These are phyloP conservation scores for Chaetothyriales sp. DNA, from an alignment of 2,329 filamentous ascomycete genomes.

Conservation along the genomic window DNA sequence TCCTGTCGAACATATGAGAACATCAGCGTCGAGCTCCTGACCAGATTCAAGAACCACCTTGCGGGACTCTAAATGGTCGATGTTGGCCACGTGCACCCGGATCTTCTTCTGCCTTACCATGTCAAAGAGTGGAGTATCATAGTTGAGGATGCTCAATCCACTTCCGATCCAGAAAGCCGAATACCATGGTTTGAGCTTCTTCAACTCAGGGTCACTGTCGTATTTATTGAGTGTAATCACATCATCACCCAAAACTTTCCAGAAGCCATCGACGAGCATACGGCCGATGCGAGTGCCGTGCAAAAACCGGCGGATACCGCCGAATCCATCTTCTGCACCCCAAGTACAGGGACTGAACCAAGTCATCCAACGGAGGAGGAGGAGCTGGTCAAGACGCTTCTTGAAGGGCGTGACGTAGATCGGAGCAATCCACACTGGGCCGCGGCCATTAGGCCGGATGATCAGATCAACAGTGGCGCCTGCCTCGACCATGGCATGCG, in stretches of 20 bases:
- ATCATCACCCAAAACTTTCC: conserved; percentile 38
- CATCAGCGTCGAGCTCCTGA: conserved; percentile 33
- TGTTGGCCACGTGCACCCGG: conserved; percentile 41
- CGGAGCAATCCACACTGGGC: conserved; percentile 46
- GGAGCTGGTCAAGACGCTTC: conserved; percentile 53
- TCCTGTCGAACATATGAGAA: conserved; percentile 42
- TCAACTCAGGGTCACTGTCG: conserved; percentile 31
- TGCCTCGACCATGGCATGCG: conserved; percentile 42
- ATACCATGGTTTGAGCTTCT: conserved; percentile 32
- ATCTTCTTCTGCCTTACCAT: conserved; percentile 42
- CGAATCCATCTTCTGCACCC: conserved; percentile 40
- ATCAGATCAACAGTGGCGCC: conserved; percentile 45
- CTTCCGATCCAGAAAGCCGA: conserved; percentile 41
- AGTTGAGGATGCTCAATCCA: conserved; percentile 48
- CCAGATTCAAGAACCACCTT: conserved; percentile 37
- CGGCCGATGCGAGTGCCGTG: conserved; percentile 41
- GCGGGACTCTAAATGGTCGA: conserved; percentile 32
- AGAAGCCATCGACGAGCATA: conserved; percentile 37
- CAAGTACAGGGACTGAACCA: conserved; percentile 67
- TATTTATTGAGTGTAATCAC: conserved; percentile 35
- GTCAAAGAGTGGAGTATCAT: conserved; percentile 43
- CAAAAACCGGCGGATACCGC: conserved; percentile 31
- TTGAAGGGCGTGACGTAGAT: conserved; percentile 54
- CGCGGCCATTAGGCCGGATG: conserved; percentile 44
- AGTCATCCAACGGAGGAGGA: conserved; percentile 52